Conservation (phyloP, 2,329 filamentous ascomycete species). For the Penicillium verrucosum region DNA sequence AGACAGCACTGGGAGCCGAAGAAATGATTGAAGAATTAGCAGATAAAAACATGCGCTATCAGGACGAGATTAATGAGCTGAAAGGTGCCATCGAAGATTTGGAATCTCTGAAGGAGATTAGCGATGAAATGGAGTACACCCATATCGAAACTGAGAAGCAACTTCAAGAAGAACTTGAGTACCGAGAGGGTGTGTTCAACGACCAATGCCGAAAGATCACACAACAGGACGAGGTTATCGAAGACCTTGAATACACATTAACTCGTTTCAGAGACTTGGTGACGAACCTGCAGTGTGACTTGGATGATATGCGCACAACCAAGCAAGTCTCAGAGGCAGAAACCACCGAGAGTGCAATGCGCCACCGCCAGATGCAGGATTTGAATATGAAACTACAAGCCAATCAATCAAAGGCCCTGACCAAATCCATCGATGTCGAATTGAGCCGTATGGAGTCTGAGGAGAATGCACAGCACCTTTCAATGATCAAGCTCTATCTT, state of each 20-base stretch:
- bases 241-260: conserved; percentile 87
- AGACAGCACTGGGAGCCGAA: conserved; percentile 82
- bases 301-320: conserved; percentile 89
- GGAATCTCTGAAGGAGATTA: conserved; percentile 85
- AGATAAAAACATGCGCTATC: conserved; percentile 78
- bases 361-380: conserved; percentile 93
- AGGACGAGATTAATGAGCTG: conserved; percentile 79
- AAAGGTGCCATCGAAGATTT: conserved; percentile 80
- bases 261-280: conserved; percentile 87
- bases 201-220: conserved; percentile 71
- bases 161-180: conserved; percentile 88
- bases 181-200: conserved; percentile 77
- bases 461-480: conserved; percentile 81
- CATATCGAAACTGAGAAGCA: conserved; percentile 92
- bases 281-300: conserved; percentile 74
- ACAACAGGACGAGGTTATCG: conserved; percentile 74
- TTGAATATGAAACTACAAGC: conserved; percentile 91
- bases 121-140: conserved; percentile 90
- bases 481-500: conserved; percentile 84
- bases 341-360: conserved; percentile 81
- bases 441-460: conserved; percentile 81
- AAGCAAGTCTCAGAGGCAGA: conserved; percentile 91
- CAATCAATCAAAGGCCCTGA: conserved; percentile 84
- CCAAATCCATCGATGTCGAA: conserved; percentile 91
- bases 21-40: conserved; percentile 92